Percentiles rank a stretch among this genome's conserved stretches.
These are phyloP conservation scores for Euphorbia lathyris DNA, from an alignment of 345 rosid genomes.

Conservation along the genomic window DNA sequence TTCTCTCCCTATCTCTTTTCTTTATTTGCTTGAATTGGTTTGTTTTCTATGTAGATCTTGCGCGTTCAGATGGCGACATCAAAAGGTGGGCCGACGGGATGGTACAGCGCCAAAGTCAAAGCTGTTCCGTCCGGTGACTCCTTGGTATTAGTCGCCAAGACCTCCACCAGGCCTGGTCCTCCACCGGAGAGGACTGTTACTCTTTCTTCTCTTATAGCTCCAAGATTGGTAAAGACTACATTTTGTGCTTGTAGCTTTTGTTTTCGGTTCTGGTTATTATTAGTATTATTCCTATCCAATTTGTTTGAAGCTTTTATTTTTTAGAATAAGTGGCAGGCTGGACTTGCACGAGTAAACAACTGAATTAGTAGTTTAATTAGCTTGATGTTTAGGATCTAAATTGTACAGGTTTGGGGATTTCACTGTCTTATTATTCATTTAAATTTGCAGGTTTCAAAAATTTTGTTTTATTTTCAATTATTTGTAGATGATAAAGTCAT, in stretches of 20 bases:
- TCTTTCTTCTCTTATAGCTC: slow-evolving; percentile 76
- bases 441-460: not conserved
- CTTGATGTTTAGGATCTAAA: not conserved
- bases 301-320: not conserved
- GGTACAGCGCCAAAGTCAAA: slow-evolving; percentile 76
- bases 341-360: not conserved
- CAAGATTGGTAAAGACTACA: slow-evolving; percentile 51
- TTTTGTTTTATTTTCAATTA: not conserved
- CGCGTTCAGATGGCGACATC: slow-evolving; percentile 26
- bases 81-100: slow-evolving; percentile 30
- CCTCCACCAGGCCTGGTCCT: slow-evolving; percentile 62
- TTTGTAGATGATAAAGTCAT: not conserved
- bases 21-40: not conserved
- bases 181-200: slow-evolving; percentile 88
- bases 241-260: not conserved
- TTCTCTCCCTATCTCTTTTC: not conserved
- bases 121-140: slow-evolving; percentile 87
- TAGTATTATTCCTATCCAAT: not conserved
- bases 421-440: not conserved
- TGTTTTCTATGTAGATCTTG: slow-evolving; percentile 15
- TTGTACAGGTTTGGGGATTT: not conserved
- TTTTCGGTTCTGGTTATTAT: not conserved
- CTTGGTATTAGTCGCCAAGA: slow-evolving; percentile 65
- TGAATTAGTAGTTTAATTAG: slow-evolving; percentile 1
- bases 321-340: not conserved